Evolutionary conservation across 1,284 basidiomycete species (phyloP).

Genomic region (Sporisorium scitamineum): DNA sequence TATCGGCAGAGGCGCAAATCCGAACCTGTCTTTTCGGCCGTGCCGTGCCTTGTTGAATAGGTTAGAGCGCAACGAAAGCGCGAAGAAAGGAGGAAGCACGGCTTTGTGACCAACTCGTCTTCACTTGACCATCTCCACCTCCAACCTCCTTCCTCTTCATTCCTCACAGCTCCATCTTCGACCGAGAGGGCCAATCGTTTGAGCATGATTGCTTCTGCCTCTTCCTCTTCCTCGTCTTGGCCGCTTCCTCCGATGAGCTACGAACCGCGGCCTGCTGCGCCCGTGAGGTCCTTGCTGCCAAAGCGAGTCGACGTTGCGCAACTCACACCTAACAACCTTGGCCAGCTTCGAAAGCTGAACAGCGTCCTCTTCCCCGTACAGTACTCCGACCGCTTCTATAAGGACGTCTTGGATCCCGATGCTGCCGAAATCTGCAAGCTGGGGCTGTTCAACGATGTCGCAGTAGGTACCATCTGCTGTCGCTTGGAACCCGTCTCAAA

Average conservation of each 20-base stretch:
- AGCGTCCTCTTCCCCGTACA: conserved; percentile 64
- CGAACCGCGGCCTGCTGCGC: conserved; percentile 45
- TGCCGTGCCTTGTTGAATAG: neutral
- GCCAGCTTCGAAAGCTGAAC: conserved; percentile 67
- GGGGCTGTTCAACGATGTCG: conserved; percentile 70
- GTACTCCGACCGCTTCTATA: conserved; percentile 66
- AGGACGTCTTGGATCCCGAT: conserved; percentile 59
- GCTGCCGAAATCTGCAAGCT: conserved; percentile 60
- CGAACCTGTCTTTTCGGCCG: neutral
- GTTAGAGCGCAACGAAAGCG: neutral
- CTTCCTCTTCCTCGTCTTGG: conserved; percentile 26
- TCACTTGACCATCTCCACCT: neutral
- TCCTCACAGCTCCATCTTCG: neutral
- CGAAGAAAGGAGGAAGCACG: neutral
- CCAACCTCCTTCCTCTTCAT: neutral
- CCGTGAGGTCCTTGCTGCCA: conserved; percentile 38
- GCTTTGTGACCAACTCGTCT: neutral
- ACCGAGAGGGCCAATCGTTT: neutral
- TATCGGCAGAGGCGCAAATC: no score
- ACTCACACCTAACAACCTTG: conserved; percentile 67
- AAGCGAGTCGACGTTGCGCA: conserved; percentile 55
- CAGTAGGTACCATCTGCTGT: conserved; percentile 69
- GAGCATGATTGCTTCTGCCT: conserved; percentile 26
- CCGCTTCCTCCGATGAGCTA: conserved; percentile 54
- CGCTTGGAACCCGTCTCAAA: conserved; percentile 63